Percentiles rank a stretch among this genome's conserved stretches.
These are phyloP conservation scores for Backusella australiensis DNA, from an alignment of 192 early-diverging fungal genomes.

Conservation along the genomic window DNA sequence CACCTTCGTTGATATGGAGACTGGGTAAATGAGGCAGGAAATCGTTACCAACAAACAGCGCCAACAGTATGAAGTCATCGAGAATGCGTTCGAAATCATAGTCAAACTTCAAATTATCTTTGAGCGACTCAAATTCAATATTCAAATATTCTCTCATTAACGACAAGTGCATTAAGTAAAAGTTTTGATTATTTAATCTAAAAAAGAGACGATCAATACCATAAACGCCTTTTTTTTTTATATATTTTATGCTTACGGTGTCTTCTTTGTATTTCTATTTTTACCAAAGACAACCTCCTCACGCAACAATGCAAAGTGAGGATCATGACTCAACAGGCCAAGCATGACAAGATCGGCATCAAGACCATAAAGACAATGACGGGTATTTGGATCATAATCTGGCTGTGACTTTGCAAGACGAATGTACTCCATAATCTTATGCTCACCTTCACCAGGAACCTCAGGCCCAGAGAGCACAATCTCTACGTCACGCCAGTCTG, in stretches of 20 bases:
- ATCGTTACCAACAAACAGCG: constrained; percentile 97
- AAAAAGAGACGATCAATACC: neutral
- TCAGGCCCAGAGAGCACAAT: constrained; percentile 93
- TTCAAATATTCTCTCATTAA: constrained; percentile 92
- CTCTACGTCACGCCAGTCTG: constrained; percentile 87
- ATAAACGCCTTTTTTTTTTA: neutral
- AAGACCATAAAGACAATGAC: constrained; percentile 95
- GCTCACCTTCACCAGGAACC: constrained; percentile 98
- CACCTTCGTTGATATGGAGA: constrained; percentile 92
- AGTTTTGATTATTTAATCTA: constrained; percentile 53
- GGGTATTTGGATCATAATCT: constrained; percentile 83
- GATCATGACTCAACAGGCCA: constrained; percentile 92
- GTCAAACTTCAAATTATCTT: constrained; percentile 51
- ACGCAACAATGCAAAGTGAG: constrained; percentile 92
- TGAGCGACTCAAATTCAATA: constrained; percentile 72
- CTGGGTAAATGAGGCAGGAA: constrained; percentile 94
- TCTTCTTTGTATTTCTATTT: constrained; percentile 40
- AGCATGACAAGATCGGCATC: constrained; percentile 99
- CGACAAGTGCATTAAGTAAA: constrained; percentile 82
- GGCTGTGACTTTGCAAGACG: constrained; percentile 78
- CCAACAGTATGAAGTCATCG: constrained; percentile 94
- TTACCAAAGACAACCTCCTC: constrained; percentile 88
- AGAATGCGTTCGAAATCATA: constrained; percentile 92
- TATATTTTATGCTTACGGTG: constrained; percentile 27
- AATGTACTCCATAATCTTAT: constrained; percentile 99